Percentiles rank a stretch among this genome's conserved stretches.
These are phyloP conservation scores for Lactifluus pinguis DNA, from an alignment of 768 basidiomycete genomes.

Conservation along the genomic window DNA sequence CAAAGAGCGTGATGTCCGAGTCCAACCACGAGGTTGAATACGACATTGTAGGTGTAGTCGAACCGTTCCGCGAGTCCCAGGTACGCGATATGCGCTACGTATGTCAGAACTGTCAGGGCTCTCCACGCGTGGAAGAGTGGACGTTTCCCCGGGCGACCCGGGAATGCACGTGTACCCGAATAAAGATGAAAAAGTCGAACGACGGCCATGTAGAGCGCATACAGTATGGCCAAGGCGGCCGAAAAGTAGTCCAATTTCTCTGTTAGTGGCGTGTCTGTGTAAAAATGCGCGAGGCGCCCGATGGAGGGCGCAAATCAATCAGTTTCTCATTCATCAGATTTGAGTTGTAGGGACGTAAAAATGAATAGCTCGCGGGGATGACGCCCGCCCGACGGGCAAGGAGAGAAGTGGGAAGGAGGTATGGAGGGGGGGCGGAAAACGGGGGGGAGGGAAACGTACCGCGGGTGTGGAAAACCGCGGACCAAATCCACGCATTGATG, in stretches of 20 bases:
- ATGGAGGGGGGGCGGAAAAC: neutral
- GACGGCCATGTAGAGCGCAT: constrained; percentile 67
- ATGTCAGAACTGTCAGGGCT: constrained; percentile 44
- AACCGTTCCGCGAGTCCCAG: constrained; percentile 68
- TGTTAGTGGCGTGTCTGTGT: constrained; percentile 67
- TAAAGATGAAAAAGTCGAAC: constrained; percentile 75
- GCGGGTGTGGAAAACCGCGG: constrained; percentile 84
- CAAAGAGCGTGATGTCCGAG: constrained; percentile 75
- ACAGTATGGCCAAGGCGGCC: constrained; percentile 77
- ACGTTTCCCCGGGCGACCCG: constrained; percentile 2
- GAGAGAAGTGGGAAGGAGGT: neutral
- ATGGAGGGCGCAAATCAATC: constrained; percentile 6
- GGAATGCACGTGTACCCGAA: constrained; percentile 25
- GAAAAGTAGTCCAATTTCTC: constrained; percentile 96
- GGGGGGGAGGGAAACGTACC: constrained; percentile 37
- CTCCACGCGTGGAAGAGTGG: constrained; percentile 33
- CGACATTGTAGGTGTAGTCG: constrained; percentile 91
- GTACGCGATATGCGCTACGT: constrained; percentile 69
- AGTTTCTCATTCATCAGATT: constrained; percentile 9
- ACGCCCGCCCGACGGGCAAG: neutral
- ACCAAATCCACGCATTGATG: constrained; percentile 92
- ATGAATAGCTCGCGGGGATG: neutral
- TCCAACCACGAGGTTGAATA: constrained; percentile 71
- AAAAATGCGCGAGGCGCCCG: neutral
- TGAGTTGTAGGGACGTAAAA: neutral